Evolutionary conservation across 257 asterid genomes (phyloP).

Genomic region (Oldenlandia corymbosa): DNA sequence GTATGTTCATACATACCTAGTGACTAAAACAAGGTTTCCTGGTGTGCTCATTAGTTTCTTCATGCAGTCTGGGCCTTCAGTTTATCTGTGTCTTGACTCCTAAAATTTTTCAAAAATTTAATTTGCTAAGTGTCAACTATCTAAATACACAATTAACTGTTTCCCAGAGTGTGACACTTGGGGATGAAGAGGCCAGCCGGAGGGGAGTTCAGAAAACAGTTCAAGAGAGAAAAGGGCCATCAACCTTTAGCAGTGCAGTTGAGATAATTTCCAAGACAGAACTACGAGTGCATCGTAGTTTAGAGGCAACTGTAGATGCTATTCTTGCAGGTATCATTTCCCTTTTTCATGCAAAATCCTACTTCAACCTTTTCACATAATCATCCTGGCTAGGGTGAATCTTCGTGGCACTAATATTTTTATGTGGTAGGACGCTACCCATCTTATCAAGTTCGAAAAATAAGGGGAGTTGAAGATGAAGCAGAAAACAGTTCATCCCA

Average conservation of each 20-base stretch:
- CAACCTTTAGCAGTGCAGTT: conserved; percentile 84
- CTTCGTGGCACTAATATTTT: conserved; percentile 17
- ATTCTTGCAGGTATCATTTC: conserved; percentile 65
- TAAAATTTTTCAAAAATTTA: background rate
- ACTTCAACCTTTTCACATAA: conserved; percentile 14
- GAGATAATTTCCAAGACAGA: conserved; percentile 85
- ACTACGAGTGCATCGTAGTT: conserved; percentile 65
- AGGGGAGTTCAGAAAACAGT: conserved; percentile 92
- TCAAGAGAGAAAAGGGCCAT: conserved; percentile 94
- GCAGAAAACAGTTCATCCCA: conserved; percentile 20
- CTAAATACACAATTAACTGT: conserved; percentile 4
- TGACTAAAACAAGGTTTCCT: background rate
- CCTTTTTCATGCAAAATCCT: conserved; percentile 8
- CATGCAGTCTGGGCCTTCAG: background rate
- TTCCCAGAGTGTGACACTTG: conserved; percentile 88
- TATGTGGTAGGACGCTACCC: conserved; percentile 64
- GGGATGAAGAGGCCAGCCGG: conserved; percentile 98
- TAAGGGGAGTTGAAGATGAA: conserved; percentile 37
- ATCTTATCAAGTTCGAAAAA: conserved; percentile 65
- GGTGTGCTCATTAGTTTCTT: background rate
- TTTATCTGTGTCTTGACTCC: background rate
- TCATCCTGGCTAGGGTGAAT: conserved; percentile 10
- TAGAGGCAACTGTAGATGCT: conserved; percentile 91
- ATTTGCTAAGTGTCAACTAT: background rate
- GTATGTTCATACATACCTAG: background rate